phyloP scores from a whole-genome alignment of 495 filamentous ascomycete species.

The Daldinia vernicosa region DNA sequence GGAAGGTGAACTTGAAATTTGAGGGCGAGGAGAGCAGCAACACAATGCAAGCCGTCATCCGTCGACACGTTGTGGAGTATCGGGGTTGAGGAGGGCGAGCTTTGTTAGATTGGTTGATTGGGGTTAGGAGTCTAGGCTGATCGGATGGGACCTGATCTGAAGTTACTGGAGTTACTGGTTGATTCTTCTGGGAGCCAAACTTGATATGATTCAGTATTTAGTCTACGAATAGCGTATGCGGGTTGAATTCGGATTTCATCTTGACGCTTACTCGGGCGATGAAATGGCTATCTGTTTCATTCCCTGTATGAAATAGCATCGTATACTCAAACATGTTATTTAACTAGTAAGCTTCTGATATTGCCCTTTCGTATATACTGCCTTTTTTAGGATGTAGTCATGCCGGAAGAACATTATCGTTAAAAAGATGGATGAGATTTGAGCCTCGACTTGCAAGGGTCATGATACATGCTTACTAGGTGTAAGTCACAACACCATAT shows the following conservation, averaged over 20 bases:
- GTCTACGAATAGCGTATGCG: neutral
- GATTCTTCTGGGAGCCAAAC: neutral
- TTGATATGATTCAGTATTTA: neutral
- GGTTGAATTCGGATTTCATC: neutral
- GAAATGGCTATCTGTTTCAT: neutral
- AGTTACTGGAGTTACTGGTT: slow-evolving; percentile 18
- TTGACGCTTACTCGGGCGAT: neutral
- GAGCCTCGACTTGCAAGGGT: too few relatives aligned
- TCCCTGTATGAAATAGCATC: neutral
- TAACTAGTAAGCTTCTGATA: too few relatives aligned
- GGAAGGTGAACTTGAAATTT: slow-evolving; percentile 73
- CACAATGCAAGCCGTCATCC: slow-evolving; percentile 78
- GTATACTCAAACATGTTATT: neutral
- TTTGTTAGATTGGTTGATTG: neutral
- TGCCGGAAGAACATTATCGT: too few relatives aligned
- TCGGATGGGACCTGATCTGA: slow-evolving; percentile 8
- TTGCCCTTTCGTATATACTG: too few relatives aligned
- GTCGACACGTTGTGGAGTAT: slow-evolving; percentile 82
- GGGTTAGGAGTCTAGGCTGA: neutral
- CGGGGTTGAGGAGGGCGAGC: slow-evolving; percentile 53
- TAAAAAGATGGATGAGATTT: too few relatives aligned
- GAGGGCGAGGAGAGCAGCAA: slow-evolving; percentile 87
- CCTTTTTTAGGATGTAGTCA: too few relatives aligned
- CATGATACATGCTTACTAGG: too few relatives aligned
- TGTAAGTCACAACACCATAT: too few relatives aligned